Evolutionary conservation across 805 yeast genomes (phyloP), one percentile per base, ranked within the genome.

Genomic region (Wickerhamiella slavikovae): DNA sequence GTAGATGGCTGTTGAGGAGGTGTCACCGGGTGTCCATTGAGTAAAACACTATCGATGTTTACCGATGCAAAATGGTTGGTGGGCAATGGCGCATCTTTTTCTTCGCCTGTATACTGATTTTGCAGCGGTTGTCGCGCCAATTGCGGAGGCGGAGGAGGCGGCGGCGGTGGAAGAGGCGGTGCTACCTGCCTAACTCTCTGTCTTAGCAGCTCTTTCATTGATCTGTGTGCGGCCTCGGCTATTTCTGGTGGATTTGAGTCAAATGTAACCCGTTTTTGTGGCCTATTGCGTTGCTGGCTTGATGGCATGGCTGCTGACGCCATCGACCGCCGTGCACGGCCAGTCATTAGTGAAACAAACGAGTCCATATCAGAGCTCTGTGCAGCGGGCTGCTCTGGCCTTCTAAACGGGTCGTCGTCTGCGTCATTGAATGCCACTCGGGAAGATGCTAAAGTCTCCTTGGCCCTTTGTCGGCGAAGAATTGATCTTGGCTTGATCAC

Each of bases 341-440:
- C 94, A 0, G 93, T 79, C 40, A 83, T 60, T 43, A 83, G 70
- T 38, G 75, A 72, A 12, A 93, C 77, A 49, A 83, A 83, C 18
- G 80, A 68, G 48, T 83, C 93, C 39, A 83, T 57, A 45, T 83
- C 93, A 15, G 79, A 24, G 15, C 37, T 60, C 31, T 68, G 68
- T 17, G 28, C 17, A 13, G 15, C 23, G 15, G 38, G 61, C 30
- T 68, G 68, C 11, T 25, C 24, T 3, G 23, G 4, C 22, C 29
- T 29, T 8, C 33, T 21, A 27, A 45, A 46, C 15, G 51, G 51
- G 15, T 14, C 17, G 10, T 24, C 26, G 26, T 24, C 26, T 19
- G 8, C 22, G 22, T 19, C 22, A n/a, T n/a, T n/a, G n/a, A n/a
- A n/a, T n/a, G n/a, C n/a, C n/a, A n/a, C n/a, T n/a, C n/a, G n/a